Evolutionary conservation across 1,284 basidiomycete genomes (phyloP).

Genomic region (Xanthoconium separans): DNA sequence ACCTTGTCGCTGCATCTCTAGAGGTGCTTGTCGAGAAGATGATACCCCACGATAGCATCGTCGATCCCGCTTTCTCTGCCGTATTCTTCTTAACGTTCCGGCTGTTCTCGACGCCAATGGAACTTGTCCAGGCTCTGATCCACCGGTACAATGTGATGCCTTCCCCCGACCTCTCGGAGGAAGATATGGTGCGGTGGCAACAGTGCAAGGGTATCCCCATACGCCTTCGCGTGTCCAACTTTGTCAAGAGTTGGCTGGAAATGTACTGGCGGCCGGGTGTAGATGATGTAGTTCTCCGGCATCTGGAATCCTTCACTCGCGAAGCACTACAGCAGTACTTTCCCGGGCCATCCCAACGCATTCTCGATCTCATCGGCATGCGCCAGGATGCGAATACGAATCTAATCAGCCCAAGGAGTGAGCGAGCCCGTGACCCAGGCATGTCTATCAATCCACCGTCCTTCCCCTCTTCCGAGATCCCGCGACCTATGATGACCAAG

Average conservation of each 20-base stretch:
- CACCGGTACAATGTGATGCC: slow-evolving; percentile 79
- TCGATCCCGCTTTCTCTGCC: slow-evolving; percentile 80
- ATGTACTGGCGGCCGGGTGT: slow-evolving; percentile 78
- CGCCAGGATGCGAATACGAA: slow-evolving; percentile 47
- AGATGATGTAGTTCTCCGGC: slow-evolving; percentile 61
- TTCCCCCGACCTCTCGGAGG: slow-evolving; percentile 54
- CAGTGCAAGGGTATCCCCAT: slow-evolving; percentile 87
- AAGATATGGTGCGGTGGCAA: slow-evolving; percentile 76
- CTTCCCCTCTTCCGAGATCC: slow-evolving; percentile 58
- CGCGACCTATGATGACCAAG: slow-evolving; percentile 84
- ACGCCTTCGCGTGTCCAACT: slow-evolving; percentile 85
- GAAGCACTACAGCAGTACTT: slow-evolving; percentile 65
- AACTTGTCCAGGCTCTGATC: slow-evolving; percentile 77
- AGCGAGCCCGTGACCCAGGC: slow-evolving; percentile 65
- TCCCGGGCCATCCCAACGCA: slow-evolving; percentile 66
- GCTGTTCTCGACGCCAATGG: slow-evolving; percentile 81
- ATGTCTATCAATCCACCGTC: slow-evolving; percentile 67
- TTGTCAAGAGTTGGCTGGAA: slow-evolving; percentile 94
- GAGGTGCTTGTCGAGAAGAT: slow-evolving; percentile 90
- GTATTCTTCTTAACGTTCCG: slow-evolving; percentile 97
- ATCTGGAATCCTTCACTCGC: slow-evolving; percentile 63
- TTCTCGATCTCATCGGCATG: slow-evolving; percentile 67
- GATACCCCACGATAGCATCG: slow-evolving; percentile 91
- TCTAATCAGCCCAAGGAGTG: slow-evolving; percentile 52
- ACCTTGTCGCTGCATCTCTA: slow-evolving; percentile 89